Base-by-base conservation (phyloP, 495 filamentous ascomycete genomes). In the Jackrogersella multiformis region DNA sequence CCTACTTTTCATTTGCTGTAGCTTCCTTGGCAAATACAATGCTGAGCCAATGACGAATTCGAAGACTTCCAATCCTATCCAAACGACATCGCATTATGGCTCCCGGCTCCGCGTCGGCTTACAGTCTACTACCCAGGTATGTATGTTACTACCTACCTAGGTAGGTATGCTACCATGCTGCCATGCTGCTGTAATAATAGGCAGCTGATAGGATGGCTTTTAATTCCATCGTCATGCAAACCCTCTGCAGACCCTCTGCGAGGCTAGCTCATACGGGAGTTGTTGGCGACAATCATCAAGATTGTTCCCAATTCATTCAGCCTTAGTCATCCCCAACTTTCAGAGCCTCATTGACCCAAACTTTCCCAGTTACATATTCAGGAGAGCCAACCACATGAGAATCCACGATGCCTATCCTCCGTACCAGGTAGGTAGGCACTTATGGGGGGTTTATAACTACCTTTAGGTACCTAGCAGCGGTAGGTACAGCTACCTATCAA, bases 41-140 rank as follows among this genome's bases (percentile, higher is more conserved):
- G 16, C 56, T 51, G 21, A 28, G 49, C 66, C 66, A 69, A 69
- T 69, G 49, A 38, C 53, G 49, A 52, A 52, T 26, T 30, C n/a
- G 20, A 39, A 55, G 7, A 16, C 49, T 61, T 61, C 56, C 6
- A 24, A 35, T 41, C 18, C 41, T 16, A 59, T 46, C 48, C 38
- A 23, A 15, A 53, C 52, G 15, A 32, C n/a, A 16, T 44, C 41
- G n/a, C 15, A 18, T 18, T 45, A 58, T 56, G 44, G 38, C 58
- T 34, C 24, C 48, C 59, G 66, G 46, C 20, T 58, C 39, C 60
- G 65, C 45, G 53, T 58, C 15, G 9, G 46, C n/a, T 58, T 44
- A 10, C n/a, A 41, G 35, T 35, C 56, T 52, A 63, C n/a, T n/a
- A n/a, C n/a, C n/a, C n/a, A n/a, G n/a, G n/a, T n/a, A n/a, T n/a